A percentile compares a stretch with the other conserved stretches of the same genome.
These are phyloP conservation scores for Malus hybrid DNA, from an alignment of 331 rosid species.

Conservation along the genomic window DNA sequence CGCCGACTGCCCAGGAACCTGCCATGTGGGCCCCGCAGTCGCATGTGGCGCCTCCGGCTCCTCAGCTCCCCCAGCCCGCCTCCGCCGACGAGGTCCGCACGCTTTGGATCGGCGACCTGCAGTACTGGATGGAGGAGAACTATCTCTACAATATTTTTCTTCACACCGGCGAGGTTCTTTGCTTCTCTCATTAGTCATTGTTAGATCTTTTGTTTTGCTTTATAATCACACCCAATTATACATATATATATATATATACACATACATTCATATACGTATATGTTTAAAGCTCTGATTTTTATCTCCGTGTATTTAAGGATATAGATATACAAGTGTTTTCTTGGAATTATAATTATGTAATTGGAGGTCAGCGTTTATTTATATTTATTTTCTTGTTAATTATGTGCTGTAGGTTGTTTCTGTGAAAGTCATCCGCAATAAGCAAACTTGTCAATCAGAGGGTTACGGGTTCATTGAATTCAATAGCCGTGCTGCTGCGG, in stretches of 20 bases:
- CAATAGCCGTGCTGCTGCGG: slow-evolving; percentile 58
- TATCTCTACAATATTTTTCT: slow-evolving; percentile 57
- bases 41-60: slow-evolving; percentile 37
- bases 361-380: not conserved
- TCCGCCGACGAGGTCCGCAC: slow-evolving; percentile 84
- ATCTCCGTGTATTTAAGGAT: not conserved
- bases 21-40: slow-evolving; percentile 52
- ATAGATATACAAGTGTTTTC: not conserved
- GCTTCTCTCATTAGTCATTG: not conserved
- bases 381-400: not conserved
- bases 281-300: not conserved
- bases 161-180: slow-evolving; percentile 72
- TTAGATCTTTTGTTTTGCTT: no score
- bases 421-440: slow-evolving; percentile 82
- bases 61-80: slow-evolving; percentile 33
- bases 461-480: slow-evolving; percentile 95
- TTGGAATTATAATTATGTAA: no score
- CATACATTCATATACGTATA: no score
- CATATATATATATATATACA: no score
- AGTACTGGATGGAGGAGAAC: slow-evolving; percentile 94
- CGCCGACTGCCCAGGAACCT: slow-evolving; percentile 29
- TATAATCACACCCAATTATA: no score
- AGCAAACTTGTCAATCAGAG: slow-evolving; percentile 74
- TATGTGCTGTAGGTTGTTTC: slow-evolving; percentile 42
- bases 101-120: slow-evolving; percentile 95